A percentile compares a stretch with the other conserved stretches of the same genome.
Evolutionary conservation across 75 land plant species (phyloP).

Genomic region (Pinus tabuliformis): DNA sequence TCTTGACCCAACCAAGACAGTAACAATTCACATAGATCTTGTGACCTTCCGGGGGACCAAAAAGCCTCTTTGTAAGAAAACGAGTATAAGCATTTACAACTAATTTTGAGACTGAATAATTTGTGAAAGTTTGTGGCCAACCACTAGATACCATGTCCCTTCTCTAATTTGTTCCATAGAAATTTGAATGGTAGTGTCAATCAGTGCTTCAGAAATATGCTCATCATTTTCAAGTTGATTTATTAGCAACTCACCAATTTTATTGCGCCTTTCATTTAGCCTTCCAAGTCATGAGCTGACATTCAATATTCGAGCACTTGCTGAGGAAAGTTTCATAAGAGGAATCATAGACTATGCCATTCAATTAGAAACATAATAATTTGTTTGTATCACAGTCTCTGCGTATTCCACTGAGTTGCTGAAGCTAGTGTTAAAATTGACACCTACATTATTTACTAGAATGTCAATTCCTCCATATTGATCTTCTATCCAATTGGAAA

Average conservation of each 20-base stretch:
- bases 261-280: constrained; percentile 60
- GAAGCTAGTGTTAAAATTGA: constrained; percentile 53
- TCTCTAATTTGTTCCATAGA: constrained; percentile 70
- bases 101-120: constrained; percentile 80
- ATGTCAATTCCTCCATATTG: constrained; percentile 53
- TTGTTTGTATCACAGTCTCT: constrained; percentile 45
- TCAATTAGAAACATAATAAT: constrained; percentile 64
- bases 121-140: constrained; percentile 71
- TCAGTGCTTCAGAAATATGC: constrained; percentile 51
- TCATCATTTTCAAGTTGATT: constrained; percentile 43
- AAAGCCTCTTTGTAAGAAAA: constrained; percentile 42
- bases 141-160: constrained; percentile 52
- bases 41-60: constrained; percentile 52
- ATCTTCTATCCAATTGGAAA: constrained; percentile 52
- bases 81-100: constrained; percentile 87
- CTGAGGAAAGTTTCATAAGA: constrained; percentile 60
- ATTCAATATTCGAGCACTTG: constrained; percentile 77
- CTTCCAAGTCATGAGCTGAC: constrained; percentile 71
- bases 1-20: constrained; percentile 89
- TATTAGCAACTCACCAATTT: constrained; percentile 44
- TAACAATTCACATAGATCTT: constrained; percentile 69
- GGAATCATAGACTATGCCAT: constrained; percentile 75
- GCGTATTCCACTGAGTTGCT: constrained; percentile 59
- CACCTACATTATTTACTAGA: constrained; percentile 85
- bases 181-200: constrained; percentile 46